These are phyloP conservation scores for Arthrobotrys pseudoclavata DNA, from an alignment of 2,329 filamentous ascomycete species.

Conservation along the genomic window DNA sequence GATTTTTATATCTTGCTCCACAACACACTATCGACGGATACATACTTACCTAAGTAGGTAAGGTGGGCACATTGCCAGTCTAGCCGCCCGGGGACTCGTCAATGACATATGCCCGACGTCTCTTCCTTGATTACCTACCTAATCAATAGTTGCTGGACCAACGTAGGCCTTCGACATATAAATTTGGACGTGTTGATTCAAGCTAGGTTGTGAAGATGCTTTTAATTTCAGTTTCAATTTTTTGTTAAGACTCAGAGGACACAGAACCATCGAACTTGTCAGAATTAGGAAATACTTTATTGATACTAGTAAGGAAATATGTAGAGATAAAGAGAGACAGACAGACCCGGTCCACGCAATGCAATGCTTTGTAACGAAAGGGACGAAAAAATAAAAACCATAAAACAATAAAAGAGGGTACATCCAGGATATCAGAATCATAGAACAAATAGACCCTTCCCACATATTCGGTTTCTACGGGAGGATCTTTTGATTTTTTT, in stretches of 20 bases:
- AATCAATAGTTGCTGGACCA: too few species aligned
- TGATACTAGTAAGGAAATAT: constrained; percentile 25
- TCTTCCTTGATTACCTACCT: too few species aligned
- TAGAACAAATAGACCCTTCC: constrained; percentile 14
- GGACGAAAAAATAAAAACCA: constrained; percentile 26
- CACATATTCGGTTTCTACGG: background rate
- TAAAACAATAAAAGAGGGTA: constrained; percentile 27
- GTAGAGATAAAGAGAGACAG: constrained; percentile 41
- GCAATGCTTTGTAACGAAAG: constrained; percentile 56
- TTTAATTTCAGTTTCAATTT: background rate
- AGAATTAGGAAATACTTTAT: constrained; percentile 28
- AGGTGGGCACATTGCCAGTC: too few species aligned
- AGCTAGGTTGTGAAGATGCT: too few species aligned
- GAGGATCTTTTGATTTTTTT: constrained; percentile 2
- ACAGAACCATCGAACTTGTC: background rate
- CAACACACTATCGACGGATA: constrained; percentile 6
- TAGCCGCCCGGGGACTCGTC: too few species aligned
- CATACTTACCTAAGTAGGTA: too few species aligned
- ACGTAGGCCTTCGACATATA: too few species aligned
- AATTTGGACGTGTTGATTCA: too few species aligned
- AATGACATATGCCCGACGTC: too few species aligned
- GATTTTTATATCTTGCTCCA: constrained; percentile 8
- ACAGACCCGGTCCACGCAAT: constrained; percentile 60
- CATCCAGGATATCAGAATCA: constrained; percentile 27
- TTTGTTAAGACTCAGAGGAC: constrained; percentile 4